These are phyloP conservation scores for Colletotrichum incanum DNA, from an alignment of 2,329 filamentous ascomycete species.

Conservation along the genomic window DNA sequence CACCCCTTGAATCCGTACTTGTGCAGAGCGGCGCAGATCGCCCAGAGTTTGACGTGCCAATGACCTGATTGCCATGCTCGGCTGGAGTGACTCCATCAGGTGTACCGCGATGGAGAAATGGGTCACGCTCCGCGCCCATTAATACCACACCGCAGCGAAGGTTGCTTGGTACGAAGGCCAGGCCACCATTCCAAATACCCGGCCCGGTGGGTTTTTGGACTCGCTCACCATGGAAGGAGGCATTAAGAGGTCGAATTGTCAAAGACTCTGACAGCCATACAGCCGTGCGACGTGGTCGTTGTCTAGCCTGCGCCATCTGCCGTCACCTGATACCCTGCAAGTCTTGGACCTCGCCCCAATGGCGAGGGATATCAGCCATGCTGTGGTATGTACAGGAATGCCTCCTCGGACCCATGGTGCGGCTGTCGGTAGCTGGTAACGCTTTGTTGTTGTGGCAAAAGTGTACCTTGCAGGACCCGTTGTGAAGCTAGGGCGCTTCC, in stretches of 20 bases:
- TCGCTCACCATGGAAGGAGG: background rate
- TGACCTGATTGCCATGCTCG: background rate
- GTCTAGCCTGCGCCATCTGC: background rate
- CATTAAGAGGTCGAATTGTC: background rate
- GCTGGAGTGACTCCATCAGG: background rate
- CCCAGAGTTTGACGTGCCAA: background rate
- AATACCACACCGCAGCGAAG: background rate
- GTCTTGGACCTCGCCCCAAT: background rate
- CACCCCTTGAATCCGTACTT: background rate
- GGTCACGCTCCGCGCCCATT: background rate
- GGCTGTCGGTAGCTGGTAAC: too few relatives aligned
- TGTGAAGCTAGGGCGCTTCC: too few relatives aligned
- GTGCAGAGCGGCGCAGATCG: background rate
- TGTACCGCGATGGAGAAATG: background rate
- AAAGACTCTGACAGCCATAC: background rate
- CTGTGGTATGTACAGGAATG: too few relatives aligned
- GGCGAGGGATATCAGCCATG: too few relatives aligned
- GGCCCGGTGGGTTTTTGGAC: background rate
- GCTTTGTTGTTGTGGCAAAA: too few relatives aligned
- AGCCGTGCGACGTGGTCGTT: background rate
- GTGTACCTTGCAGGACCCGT: too few relatives aligned
- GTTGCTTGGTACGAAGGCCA: background rate
- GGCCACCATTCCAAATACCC: background rate
- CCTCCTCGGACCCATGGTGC: too few relatives aligned
- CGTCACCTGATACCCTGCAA: slow-evolving; percentile 1